A percentile compares a stretch with the other conserved stretches of the same genome.
Evolutionary conservation across 176 grass and related monocot species (phyloP).

Genomic region (Oropetium thomaeum): DNA sequence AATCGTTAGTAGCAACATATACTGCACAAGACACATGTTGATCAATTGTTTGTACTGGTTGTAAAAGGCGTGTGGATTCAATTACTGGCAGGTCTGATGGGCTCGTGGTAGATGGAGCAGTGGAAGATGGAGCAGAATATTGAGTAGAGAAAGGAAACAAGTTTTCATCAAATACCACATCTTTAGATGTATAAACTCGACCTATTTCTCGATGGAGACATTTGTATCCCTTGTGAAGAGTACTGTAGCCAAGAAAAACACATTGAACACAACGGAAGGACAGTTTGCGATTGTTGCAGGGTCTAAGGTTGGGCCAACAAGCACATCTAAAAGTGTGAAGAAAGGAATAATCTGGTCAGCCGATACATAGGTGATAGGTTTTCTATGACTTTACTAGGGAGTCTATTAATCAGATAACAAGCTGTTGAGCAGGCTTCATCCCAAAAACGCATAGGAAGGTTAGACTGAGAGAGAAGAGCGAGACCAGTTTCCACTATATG

Average conservation of each 20-base stretch:
- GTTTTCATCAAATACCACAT: not conserved
- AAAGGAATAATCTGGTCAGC: not conserved
- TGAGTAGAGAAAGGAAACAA: not conserved
- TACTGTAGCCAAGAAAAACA: not conserved
- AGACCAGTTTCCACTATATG: not conserved
- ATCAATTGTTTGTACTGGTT: too few species aligned
- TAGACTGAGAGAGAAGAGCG: not conserved
- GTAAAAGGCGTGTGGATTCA: too few species aligned
- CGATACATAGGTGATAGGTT: not conserved
- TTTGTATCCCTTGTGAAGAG: not conserved
- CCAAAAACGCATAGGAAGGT: not conserved
- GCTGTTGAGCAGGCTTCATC: not conserved
- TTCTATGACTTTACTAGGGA: not conserved
- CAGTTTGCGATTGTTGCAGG: not conserved
- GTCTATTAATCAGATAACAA: not conserved
- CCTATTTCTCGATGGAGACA: not conserved
- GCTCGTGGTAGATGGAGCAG: too few species aligned
- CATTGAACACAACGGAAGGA: not conserved
- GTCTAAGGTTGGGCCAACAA: not conserved
- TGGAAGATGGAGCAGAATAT: too few species aligned
- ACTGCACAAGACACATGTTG: too few species aligned
- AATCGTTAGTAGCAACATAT: too few species aligned
- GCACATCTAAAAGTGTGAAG: not conserved
- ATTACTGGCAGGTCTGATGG: too few species aligned
- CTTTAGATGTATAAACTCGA: not conserved